Evolutionary conservation across 2,329 filamentous ascomycete species (phyloP), one percentile per base, ranked within the genome.

Genomic region (Didymella exigua): DNA sequence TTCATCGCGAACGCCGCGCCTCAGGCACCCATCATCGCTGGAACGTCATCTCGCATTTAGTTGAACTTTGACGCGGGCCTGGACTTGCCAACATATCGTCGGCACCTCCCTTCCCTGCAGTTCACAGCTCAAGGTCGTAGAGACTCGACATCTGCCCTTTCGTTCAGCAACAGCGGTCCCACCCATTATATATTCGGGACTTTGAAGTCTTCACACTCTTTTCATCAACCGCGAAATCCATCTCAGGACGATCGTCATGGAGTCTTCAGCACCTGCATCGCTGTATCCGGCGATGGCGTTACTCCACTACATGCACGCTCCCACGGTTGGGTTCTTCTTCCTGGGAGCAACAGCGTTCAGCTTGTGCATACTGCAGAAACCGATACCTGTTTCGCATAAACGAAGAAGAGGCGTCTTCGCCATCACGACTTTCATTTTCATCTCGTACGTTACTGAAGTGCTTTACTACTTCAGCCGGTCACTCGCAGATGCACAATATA

Each of bases 271-370:
- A 14, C 40, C 49, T 9, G 45, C 59, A 30, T 30, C 60, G 21
- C 60, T 65, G 19, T 55, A 57, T 26, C 53, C 65, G 16, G 66
- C 66, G 21, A 66, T 69, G 64, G 58, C 50, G n/a, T 59, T 73
- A 5, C 56, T 75, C 29, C 59, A 70, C 48, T 73, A 75, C 37
- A 63, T 71, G 58, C 69, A 75, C 27, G 72, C 71, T 9, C 72
- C 72, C 0, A 49, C 60, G 0, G 64, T 73, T 2, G 71, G 63
- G 11, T 68, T 69, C 43, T 72, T 69, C 62, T 73, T 64, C 37
- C 42, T 73, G 8, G 68, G 59, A 33, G 63, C 69, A 10, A 57
- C 62, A 29, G 54, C 55, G 4, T 72, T 72, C 52, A 62, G 64
- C 38, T 26, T 70, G 10, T 70, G 65, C 48, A 57, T 66, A 31